Base-by-base conservation (phyloP, 148 eudicot genomes). In the Dysphania ambrosioides region DNA sequence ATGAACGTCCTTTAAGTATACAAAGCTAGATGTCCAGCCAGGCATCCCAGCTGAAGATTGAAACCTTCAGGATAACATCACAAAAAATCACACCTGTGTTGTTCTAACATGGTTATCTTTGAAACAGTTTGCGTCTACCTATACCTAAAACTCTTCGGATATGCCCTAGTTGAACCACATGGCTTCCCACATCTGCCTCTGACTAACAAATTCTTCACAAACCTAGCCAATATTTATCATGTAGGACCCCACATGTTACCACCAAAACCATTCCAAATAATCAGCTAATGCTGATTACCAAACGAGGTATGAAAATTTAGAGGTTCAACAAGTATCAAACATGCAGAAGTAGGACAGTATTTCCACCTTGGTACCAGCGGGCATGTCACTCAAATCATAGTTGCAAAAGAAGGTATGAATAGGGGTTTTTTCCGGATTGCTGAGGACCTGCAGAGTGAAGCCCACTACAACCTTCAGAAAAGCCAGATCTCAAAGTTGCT, bases 351-450 rank as follows among this genome's bases (percentile, higher is more conserved):
- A 65, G 27, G 42, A 55, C 62, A 49, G 49, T 36, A 67, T 4
- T n/a, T 72, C 30, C 82, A 84, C 96, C 92, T 90, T 90, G 63
- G 96, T 84, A 69, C 92, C 96, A 73, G 83, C 83, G 10, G 96
- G 92, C 92, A 90, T 90, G 81, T 90, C 92, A 77, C 86, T 88
- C 82, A 88, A 74, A 82, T 90, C 96, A 78, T 90, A 90, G 82
- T 85, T 87, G 77, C 96, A 90, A 75, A 90, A 83, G 86, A 88
- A 90, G 18, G 96, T 88, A 75, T 90, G 92, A 49, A 90, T 56
- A 31, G 96, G 96, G 56, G 96, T 90, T 72, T 83, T 90, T 59
- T 90, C 96, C 6, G 92, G 96, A 77, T 90, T 90, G 82, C 96
- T 90, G 61, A 88, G 81, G 38, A 90, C 90, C 96, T 90, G 90